Evolutionary conservation across 2,329 filamentous ascomycete genomes (phyloP).

Genomic region (Sclerotinia nivalis): DNA sequence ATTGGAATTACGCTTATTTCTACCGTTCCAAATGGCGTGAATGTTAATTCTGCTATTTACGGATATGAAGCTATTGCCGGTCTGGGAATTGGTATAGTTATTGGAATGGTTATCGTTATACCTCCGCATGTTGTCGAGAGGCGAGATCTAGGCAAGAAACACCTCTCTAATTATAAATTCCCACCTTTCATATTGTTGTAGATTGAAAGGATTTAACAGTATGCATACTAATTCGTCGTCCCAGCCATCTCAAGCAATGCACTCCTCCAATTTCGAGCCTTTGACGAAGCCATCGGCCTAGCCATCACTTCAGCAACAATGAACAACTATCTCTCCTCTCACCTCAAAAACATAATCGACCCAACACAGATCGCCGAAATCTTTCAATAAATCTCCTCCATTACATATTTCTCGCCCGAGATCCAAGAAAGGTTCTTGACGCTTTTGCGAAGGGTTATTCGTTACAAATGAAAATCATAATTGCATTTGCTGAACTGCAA

Average conservation of each 20-base stretch:
- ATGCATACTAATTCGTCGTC: background rate
- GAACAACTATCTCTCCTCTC: constrained; percentile 2
- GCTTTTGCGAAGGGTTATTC: background rate
- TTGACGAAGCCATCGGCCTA: constrained; percentile 2
- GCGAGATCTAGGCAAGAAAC: constrained; percentile 1
- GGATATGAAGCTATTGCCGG: no score
- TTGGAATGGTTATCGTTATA: constrained; percentile 1
- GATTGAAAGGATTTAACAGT: background rate
- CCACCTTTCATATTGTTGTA: background rate
- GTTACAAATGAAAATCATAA: constrained; percentile 1
- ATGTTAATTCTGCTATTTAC: background rate
- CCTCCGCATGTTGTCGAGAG: constrained; percentile 1
- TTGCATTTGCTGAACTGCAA: background rate
- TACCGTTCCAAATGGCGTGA: background rate
- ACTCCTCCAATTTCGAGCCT: background rate
- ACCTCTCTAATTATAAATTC: background rate
- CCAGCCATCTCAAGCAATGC: background rate
- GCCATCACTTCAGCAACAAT: background rate
- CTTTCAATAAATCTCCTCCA: background rate
- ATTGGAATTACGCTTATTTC: background rate
- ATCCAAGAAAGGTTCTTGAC: background rate
- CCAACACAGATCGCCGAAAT: background rate
- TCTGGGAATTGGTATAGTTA: background rate
- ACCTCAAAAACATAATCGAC: background rate
- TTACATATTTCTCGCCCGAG: background rate